Percentiles rank a stretch among this genome's conserved stretches.
These are phyloP conservation scores for Chrysopogon serrulatus DNA, from an alignment of 176 grass and related monocot genomes.

Conservation along the genomic window DNA sequence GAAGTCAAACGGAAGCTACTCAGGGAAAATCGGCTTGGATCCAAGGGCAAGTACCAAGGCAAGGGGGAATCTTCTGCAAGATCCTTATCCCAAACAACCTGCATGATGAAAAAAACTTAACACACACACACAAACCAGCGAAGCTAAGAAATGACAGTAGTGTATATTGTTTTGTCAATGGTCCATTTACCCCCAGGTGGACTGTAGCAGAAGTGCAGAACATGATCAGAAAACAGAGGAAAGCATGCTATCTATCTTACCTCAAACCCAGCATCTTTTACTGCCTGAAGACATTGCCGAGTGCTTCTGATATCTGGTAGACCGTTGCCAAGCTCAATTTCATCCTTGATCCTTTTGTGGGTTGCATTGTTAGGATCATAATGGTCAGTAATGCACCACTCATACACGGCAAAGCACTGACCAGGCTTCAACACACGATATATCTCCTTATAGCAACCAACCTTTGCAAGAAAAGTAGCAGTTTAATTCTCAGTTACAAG, in stretches of 20 bases:
- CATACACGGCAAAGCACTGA: conserved; percentile 88
- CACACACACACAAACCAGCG: not conserved
- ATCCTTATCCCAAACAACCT: conserved; percentile 94
- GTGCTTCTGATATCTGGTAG: conserved; percentile 89
- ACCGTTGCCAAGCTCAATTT: conserved; percentile 88
- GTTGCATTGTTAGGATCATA: conserved; percentile 74
- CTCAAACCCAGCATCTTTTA: conserved; percentile 92
- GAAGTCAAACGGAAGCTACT: conserved; percentile 91
- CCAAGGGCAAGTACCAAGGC: conserved; percentile 94
- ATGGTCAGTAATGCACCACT: conserved; percentile 94
- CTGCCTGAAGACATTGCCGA: conserved; percentile 82
- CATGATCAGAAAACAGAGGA: not conserved
- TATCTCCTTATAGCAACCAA: conserved; percentile 96
- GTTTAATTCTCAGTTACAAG: not conserved
- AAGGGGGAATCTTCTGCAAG: conserved; percentile 78
- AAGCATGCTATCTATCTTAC: conserved; percentile 19
- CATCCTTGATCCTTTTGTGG: conserved; percentile 81
- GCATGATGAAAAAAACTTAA: conserved; percentile 25
- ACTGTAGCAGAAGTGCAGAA: conserved; percentile 1
- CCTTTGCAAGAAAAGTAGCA: conserved; percentile 39
- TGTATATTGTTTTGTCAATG: not conserved
- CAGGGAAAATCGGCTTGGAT: conserved; percentile 69
- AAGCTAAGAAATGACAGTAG: not conserved
- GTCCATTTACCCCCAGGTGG: not conserved
- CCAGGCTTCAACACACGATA: conserved; percentile 91